A percentile compares a stretch with the other conserved stretches of the same genome.
Conservation (phyloP, 129 eudicot genomes). For the Oenanthe sinensis region DNA sequence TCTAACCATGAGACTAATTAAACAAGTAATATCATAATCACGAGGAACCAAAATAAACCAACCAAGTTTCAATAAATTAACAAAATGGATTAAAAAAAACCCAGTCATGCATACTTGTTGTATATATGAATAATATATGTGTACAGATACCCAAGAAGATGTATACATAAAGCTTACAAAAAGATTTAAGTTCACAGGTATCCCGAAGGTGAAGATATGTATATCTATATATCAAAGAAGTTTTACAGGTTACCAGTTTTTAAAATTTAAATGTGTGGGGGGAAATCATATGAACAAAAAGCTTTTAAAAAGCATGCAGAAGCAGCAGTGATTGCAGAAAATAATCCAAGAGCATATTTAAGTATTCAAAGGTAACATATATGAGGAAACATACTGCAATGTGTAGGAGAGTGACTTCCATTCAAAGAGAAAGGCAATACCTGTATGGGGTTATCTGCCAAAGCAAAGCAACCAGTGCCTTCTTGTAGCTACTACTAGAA, state of each 20-base stretch:
- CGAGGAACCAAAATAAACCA: slow-evolving; percentile 15
- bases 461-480: too few species aligned
- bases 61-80: neutral
- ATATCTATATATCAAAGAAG: neutral
- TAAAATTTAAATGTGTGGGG: neutral
- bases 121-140: neutral
- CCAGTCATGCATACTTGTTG: neutral
- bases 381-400: too few species aligned
- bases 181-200: slow-evolving; percentile 7
- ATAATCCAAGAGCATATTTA: neutral
- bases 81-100: neutral
- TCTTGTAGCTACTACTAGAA: too few species aligned
- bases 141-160: neutral
- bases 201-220: neutral
- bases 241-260: neutral
- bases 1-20: neutral
- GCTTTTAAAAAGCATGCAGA: neutral
- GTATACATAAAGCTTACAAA: neutral
- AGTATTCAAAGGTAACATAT: too few species aligned
- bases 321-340: neutral
- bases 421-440: too few species aligned
- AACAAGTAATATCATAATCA: slow-evolving; percentile 4
- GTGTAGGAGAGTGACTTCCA: too few species aligned
- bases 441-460: too few species aligned
- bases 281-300: neutral